Base-by-base conservation (phyloP, 106 monocot genomes). In the Vanilla planifolia region DNA sequence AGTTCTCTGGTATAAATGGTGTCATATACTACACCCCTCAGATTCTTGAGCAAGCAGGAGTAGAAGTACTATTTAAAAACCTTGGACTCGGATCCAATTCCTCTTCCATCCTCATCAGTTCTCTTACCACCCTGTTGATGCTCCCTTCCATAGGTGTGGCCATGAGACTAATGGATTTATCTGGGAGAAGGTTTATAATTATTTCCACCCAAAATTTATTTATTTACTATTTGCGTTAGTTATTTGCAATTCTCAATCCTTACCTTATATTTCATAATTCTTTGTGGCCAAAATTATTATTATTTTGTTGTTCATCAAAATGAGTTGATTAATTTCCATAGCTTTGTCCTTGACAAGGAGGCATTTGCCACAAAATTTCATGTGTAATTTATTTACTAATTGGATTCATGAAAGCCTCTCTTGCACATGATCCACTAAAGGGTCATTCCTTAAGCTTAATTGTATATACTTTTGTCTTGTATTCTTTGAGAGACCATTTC, bases 21-120 rank as follows among this genome's bases (percentile, higher is more conserved):
- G 88, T 88, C 25, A 52, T 88, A 10, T 88, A 88, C 40, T 88
- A 88, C 76, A 88, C 88, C 11, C 88, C 88, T 24, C 88, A 88
- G 43, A 88, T 88, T 73, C 79, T 88, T 55, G 61, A 88, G 59
- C 83, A 88, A 80, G 88, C 83, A 26, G 88, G 88, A 23, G 88
- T 88, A 3, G 83, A 51, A 43, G 77, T 83, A 60, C 88, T 88
- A 33, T 79, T 88, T 25, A 57, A 70, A 35, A 83, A 83, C 50
- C n/a, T 83, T 1, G 88, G 88, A 14, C 55, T 88, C 32, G 60
- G 73, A 35, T 63, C 70, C 25, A 67, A 79, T 17, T 83, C 88
- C 2, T 67, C 88, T 34, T 88, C 88, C n/a, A 88, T 88, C 61
- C 82, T 88, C 45, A 88, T 83, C 33, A 88, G 88, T 68, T 72